Evolutionary conservation across 257 asterid genomes (phyloP).

Genomic region (Nicotiana sylvestris): DNA sequence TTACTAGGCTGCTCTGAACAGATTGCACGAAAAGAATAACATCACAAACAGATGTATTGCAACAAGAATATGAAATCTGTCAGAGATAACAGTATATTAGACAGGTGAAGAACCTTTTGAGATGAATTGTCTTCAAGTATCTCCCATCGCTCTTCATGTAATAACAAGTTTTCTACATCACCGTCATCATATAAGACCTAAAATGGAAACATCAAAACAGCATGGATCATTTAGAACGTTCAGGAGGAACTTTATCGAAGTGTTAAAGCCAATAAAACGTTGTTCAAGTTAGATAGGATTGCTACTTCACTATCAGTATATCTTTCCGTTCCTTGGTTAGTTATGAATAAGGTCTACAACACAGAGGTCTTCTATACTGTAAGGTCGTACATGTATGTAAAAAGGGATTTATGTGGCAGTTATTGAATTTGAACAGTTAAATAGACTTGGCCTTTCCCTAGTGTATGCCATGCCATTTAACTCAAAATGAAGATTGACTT

Average conservation of each 20-base stretch:
- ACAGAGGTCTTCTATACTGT: not conserved
- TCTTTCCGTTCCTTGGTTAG: not conserved
- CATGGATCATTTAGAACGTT: not conserved
- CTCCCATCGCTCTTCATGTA: constrained; percentile 45
- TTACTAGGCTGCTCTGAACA: not conserved
- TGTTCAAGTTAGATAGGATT: not conserved
- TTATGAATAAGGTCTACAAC: not conserved
- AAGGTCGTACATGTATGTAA: not conserved
- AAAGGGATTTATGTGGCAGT: no score
- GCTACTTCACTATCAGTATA: not conserved
- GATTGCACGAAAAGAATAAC: constrained; percentile 2
- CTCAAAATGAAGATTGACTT: not conserved
- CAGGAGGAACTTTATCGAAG: not conserved
- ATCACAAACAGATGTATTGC: not conserved
- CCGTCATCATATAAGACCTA: constrained; percentile 48
- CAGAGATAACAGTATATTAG: not conserved
- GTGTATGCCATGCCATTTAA: not conserved
- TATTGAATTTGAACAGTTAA: not conserved
- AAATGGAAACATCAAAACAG: constrained; percentile 15
- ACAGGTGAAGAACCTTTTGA: constrained; percentile 16
- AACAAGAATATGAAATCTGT: not conserved
- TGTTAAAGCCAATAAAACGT: not conserved
- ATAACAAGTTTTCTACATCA: constrained; percentile 40
- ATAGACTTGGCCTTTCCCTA: not conserved
- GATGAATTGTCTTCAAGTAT: constrained; percentile 11